Percentiles rank a stretch among this genome's conserved stretches.
phyloP scores from a whole-genome alignment of 2,329 filamentous ascomycete species.

The Beauveria asiatica region DNA sequence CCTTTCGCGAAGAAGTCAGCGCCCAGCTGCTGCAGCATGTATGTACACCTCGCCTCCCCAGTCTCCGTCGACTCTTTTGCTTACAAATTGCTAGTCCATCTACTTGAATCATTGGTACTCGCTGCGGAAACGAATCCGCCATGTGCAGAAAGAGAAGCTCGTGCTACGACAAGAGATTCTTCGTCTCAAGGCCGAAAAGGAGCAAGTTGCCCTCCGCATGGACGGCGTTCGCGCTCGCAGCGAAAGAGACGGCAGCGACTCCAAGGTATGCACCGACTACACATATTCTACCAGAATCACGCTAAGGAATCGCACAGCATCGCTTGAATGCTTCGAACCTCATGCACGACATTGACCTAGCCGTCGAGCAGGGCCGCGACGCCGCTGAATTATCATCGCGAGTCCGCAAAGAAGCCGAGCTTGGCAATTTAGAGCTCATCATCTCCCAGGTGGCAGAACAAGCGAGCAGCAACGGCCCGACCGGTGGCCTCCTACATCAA shows the following conservation, averaged over 20 bases:
- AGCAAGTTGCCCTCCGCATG: constrained; percentile 54
- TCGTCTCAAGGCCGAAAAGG: constrained; percentile 48
- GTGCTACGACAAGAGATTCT: constrained; percentile 52
- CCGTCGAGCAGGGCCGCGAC: constrained; percentile 40
- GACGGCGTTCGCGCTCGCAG: constrained; percentile 46
- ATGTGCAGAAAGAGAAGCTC: constrained; percentile 49
- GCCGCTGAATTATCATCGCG: constrained; percentile 37
- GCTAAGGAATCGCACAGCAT: constrained; percentile 22
- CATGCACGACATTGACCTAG: constrained; percentile 55
- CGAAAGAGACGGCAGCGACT: constrained; percentile 45
- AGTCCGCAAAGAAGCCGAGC: constrained; percentile 39
- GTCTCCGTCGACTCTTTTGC: not conserved
- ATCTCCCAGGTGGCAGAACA: constrained; percentile 47
- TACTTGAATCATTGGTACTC: constrained; percentile 51
- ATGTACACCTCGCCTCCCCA: constrained; percentile 19
- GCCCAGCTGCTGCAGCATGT: constrained; percentile 51
- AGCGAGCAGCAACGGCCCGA: constrained; percentile 39
- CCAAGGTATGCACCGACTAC: constrained; percentile 37
- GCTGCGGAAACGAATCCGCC: constrained; percentile 47
- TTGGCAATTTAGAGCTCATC: constrained; percentile 49
- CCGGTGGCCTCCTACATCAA: constrained; percentile 46
- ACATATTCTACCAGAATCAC: too few species aligned
- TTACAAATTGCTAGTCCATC: constrained; percentile 35
- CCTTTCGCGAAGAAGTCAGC: constrained; percentile 49
- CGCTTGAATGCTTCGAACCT: constrained; percentile 46